Conservation (phyloP, 441 rosid genomes). For the Brassica balearica region DNA sequence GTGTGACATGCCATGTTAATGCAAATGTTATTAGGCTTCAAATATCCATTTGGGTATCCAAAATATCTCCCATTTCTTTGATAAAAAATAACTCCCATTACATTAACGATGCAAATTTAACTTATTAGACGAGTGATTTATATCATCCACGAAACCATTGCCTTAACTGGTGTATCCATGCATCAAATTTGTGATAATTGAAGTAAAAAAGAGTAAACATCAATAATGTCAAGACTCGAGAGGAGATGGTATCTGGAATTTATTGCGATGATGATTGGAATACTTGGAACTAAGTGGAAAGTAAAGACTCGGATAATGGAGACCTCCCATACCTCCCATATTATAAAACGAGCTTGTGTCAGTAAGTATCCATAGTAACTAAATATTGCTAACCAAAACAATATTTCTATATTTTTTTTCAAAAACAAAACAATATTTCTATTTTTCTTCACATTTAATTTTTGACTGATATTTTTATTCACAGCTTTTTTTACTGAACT, state of each 20-base stretch:
- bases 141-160: neutral
- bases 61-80: neutral
- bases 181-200: neutral
- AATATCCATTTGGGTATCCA: neutral
- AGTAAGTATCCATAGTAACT: constrained; percentile 5
- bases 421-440: neutral
- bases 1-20: neutral
- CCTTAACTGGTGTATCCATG: neutral
- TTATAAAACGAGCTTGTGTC: neutral
- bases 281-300: neutral
- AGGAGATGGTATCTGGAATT: neutral
- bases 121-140: neutral
- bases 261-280: neutral
- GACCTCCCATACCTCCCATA: neutral
- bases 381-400: neutral
- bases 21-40: neutral
- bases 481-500: too few relatives aligned
- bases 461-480: neutral
- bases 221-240: neutral
- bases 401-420: neutral
- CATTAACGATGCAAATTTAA: neutral
- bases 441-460: neutral
- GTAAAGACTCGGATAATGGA: neutral
- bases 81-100: neutral
- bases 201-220: neutral